Base-by-base conservation (phyloP, 768 basidiomycete genomes). In the Naganishia friedmannii region DNA sequence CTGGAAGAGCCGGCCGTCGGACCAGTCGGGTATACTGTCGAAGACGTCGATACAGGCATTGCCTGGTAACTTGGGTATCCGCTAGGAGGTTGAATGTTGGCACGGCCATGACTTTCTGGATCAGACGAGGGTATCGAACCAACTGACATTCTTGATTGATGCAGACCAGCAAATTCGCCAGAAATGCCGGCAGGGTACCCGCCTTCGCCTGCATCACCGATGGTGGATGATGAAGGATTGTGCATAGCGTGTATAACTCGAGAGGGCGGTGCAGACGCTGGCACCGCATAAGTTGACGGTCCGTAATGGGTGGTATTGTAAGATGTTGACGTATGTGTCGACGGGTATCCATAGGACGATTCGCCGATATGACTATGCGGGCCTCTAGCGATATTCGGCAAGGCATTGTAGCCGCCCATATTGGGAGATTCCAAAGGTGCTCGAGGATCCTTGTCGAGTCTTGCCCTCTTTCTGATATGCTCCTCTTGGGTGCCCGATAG, bases 111-210 rank as follows among this genome's bases (percentile, higher is more conserved):
- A 45, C 8, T 63, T 12, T 63, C 26, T 23, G 60, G 39, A 5
- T 29, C 60, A 12, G 39, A 26, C 17, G 42, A 46, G 1, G 60
- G 39, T 1, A 63, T 34, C 7, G 60, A 63, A 5, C 60, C 39
- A 3, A 42, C 42, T 45, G 60, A 63, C 39, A 42, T 63, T 63
- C 39, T 63, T 28, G 60, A 42, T 29, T 63, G 60, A 63, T 63
- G 60, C 42, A 63, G 23, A 7, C 23, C 26, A 21, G 60, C 37
- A 26, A 63, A 45, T 2, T 63, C 60, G 13, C 37, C 39, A 28
- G 60, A 26, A 4, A 28, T 51, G 48, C n/a, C 39, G 60, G 60
- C 21, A 28, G 60, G 60, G 28, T 45, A 63, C 3, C 39, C 60
- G 60, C 60, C 21, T 46, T 63, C 60, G 26, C 42, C 34, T 17